A percentile compares a stretch with the other conserved stretches of the same genome.
Evolutionary conservation across 352 stramenopile species (phyloP).

Genomic region (Poterioochromonas sp.): DNA sequence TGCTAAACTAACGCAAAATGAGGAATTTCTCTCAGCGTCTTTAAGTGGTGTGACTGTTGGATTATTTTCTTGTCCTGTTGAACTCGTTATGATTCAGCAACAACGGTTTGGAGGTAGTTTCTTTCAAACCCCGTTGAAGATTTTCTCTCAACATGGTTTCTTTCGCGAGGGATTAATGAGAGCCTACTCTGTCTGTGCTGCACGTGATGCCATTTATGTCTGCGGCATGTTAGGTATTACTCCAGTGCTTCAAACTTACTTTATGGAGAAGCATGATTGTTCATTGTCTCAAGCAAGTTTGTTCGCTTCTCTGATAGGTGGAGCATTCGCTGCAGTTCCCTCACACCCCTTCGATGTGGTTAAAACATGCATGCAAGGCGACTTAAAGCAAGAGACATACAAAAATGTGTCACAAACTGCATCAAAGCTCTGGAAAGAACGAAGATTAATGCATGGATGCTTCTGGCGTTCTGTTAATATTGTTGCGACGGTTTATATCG

Average conservation of each 20-base stretch:
- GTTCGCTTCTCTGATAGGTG: slow-evolving; percentile 10
- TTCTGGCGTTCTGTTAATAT: slow-evolving; percentile 19
- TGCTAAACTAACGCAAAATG: not conserved
- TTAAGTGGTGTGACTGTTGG: not conserved
- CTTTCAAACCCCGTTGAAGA: not conserved
- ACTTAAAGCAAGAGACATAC: not conserved
- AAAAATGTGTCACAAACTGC: not conserved
- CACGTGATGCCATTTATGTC: slow-evolving; percentile 10
- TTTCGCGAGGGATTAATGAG: not conserved
- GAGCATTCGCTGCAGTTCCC: not conserved
- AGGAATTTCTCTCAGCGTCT: slow-evolving; percentile 6
- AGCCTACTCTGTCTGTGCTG: not conserved
- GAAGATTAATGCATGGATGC: not conserved
- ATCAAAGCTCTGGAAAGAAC: not conserved
- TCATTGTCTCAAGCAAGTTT: not conserved
- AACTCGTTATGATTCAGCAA: slow-evolving; percentile 31
- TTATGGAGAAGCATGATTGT: not conserved
- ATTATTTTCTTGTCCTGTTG: slow-evolving; percentile 14
- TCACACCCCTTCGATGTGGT: slow-evolving; percentile 17
- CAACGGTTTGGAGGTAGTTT: slow-evolving; percentile 1
- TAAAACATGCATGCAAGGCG: slow-evolving; percentile 27
- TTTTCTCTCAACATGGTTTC: not conserved
- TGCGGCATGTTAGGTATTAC: slow-evolving; percentile 13
- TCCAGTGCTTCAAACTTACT: slow-evolving; percentile 9
- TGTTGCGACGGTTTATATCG: slow-evolving; percentile 15